Base-by-base conservation (phyloP, 805 yeast genomes). In the Millerozyma miso region DNA sequence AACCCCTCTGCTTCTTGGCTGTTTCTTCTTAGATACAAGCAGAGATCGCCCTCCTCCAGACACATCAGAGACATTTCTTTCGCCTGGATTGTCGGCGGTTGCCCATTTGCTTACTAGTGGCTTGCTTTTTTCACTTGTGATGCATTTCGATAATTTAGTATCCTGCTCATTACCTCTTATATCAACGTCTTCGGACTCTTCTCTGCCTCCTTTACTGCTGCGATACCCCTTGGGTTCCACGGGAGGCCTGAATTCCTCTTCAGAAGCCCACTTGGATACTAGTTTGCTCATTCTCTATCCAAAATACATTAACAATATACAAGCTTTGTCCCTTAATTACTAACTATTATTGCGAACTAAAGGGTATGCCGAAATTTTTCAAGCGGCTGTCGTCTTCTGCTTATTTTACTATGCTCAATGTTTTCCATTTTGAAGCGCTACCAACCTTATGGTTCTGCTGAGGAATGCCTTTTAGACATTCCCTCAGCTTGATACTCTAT, bases 31-130 rank as follows among this genome's bases (percentile, higher is more conserved):
- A 10, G 10, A 23, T 7, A 23, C 29, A 23, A 23, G 29, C 10
- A 10, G 29, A 6, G 29, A 23, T 6, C 10, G 29, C 10, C 29
- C 29, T 23, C 10, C 10, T 6, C 29, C 29, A 23, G 29, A 23
- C 29, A 23, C 6, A 23, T 23, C 10, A 23, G 29, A 23, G 29
- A 7, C 29, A 6, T 10, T 14, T 14, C 35, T 38, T 14, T 32
- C 31, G 10, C 19, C 31, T 26, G 39, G 17, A 1, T 40, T 42
- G 1, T 42, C 40, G 6, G 48, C 45, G 7, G 29, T 38, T 1
- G 71, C 71, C 73, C 73, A 68, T 50, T 53, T 64, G 38, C 70
- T 65, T 32, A 45, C 58, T 32, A 64, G 50, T 13, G 49, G 44
- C 41, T 48, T 41, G 6, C 46, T n/a, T 32, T 52, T 55, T n/a